phyloP scores from a whole-genome alignment of 257 asterid genomes.

The Petunia secreta region DNA sequence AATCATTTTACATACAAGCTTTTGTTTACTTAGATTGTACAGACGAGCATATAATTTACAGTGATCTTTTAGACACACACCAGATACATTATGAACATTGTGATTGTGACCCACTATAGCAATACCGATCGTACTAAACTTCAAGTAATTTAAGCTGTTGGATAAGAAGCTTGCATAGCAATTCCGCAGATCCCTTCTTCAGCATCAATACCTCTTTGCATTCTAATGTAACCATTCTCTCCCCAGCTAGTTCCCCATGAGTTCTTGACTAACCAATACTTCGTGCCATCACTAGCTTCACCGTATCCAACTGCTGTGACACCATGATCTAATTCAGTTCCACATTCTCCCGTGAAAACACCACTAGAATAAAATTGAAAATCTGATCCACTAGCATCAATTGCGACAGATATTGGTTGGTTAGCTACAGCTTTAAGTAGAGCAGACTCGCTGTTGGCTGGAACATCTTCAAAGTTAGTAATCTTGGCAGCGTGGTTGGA shows the following conservation, averaged over 20 bases:
- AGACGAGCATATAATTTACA: background rate
- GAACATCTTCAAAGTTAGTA: background rate
- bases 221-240: conserved; percentile 19
- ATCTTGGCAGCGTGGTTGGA: background rate
- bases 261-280: conserved; percentile 11
- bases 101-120: background rate
- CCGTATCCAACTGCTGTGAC: conserved; percentile 11
- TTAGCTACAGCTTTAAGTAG: conserved; percentile 3
- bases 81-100: background rate
- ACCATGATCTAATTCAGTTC: conserved; percentile 15
- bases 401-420: background rate
- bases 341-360: background rate
- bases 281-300: background rate
- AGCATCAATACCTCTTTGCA: background rate
- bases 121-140: background rate
- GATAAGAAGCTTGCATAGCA: conserved; percentile 18
- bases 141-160: background rate
- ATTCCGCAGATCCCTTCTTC: background rate
- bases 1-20: background rate
- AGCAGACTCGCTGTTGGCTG: background rate
- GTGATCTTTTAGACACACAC: background rate
- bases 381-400: conserved; percentile 21
- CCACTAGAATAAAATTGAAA: conserved; percentile 12
- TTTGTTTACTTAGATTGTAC: background rate
- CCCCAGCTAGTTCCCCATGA: conserved; percentile 19